Conservation (phyloP, 371 early-diverging fungal species). For the Coemansia sp. region DNA sequence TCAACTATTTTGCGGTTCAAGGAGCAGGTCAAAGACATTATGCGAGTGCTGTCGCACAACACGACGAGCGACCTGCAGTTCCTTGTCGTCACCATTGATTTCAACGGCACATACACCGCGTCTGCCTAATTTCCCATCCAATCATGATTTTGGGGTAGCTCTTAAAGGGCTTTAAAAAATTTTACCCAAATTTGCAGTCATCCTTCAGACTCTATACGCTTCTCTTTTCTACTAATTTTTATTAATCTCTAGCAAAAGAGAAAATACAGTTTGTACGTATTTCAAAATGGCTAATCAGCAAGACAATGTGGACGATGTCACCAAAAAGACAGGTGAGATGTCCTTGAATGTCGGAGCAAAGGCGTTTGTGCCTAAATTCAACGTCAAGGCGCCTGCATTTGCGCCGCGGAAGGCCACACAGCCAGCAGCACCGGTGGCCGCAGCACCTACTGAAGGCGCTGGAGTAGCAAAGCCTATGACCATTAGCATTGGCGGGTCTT, state of each 20-base stretch:
- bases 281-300: constrained; percentile 26
- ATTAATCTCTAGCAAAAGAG: constrained; percentile 6
- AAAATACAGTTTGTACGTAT: not conserved
- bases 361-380: constrained; percentile 54
- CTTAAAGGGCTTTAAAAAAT: constrained; percentile 7
- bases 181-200: constrained; percentile 2
- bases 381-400: constrained; percentile 58
- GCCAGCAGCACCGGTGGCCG: constrained; percentile 3
- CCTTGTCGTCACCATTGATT: constrained; percentile 71
- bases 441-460: constrained; percentile 8
- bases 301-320: constrained; percentile 29
- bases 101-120: constrained; percentile 57
- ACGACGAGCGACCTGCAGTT: constrained; percentile 70
- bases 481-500: constrained; percentile 20
- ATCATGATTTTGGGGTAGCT: not conserved
- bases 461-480: constrained; percentile 31
- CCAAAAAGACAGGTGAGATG: constrained; percentile 27
- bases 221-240: constrained; percentile 5
- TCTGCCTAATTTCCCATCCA: not conserved
- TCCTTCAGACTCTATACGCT: not conserved
- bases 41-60: constrained; percentile 62
- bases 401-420: constrained; percentile 48
- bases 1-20: constrained; percentile 41
- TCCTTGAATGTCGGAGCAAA: constrained; percentile 43
- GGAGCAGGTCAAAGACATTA: constrained; percentile 54